Conservation (phyloP, 345 rosid genomes). For the Arabidopsis suecica region DNA sequence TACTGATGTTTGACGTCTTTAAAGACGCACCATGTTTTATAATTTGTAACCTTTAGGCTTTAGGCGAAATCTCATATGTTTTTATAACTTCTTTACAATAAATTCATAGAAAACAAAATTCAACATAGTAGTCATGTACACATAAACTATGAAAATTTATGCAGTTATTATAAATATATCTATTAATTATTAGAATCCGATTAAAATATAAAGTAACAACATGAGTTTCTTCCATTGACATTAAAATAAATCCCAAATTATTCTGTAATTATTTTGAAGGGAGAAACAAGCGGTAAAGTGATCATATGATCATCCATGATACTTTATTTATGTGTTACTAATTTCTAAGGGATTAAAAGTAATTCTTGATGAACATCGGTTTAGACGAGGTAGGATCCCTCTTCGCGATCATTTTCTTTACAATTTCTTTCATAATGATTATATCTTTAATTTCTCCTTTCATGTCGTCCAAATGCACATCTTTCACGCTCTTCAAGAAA, state of each 20-base stretch:
- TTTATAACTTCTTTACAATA: not conserved
- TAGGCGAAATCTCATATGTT: not conserved
- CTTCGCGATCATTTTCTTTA: not conserved
- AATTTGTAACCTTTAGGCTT: not conserved
- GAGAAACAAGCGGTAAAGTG: not conserved
- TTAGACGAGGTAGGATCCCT: not conserved
- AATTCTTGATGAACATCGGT: not conserved
- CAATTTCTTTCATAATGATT: not conserved
- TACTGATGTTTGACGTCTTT: not conserved
- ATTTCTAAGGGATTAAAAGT: not conserved
- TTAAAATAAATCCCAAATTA: not conserved
- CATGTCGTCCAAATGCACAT: not conserved
- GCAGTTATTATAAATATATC: not conserved
- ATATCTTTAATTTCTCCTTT: not conserved
- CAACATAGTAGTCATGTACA: not conserved
- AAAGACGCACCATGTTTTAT: not conserved
- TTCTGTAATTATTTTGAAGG: not conserved
- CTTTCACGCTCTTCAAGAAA: not conserved
- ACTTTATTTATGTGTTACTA: not conserved
- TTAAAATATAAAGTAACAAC: not conserved
- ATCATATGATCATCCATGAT: not conserved
- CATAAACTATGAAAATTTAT: not conserved
- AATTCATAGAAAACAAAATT: not conserved
- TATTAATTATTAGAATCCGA: not conserved
- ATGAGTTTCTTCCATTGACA: not conserved